A percentile compares a stretch with the other conserved stretches of the same genome.
Evolutionary conservation across 352 stramenopile genomes (phyloP).

Genomic region (Pythium guiyangense): DNA sequence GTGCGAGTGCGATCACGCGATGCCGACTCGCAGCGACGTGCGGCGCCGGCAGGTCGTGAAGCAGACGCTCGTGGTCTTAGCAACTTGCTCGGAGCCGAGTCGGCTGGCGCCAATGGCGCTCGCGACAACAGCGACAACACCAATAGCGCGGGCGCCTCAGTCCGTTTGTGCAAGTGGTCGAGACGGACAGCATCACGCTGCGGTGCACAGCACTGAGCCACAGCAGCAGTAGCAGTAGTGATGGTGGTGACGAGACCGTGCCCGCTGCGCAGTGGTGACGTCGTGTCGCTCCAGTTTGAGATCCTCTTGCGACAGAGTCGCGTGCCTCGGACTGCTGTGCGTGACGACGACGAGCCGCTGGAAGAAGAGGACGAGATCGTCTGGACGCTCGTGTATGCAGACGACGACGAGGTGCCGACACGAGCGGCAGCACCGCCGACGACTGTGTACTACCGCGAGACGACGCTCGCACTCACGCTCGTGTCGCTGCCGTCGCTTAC

Average conservation of each 20-base stretch:
- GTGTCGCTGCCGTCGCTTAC: constrained; percentile 48
- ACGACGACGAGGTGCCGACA: background rate
- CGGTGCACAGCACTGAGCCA: constrained; percentile 7
- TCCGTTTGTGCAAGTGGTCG: constrained; percentile 2
- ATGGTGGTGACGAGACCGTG: constrained; percentile 3
- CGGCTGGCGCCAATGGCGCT: background rate
- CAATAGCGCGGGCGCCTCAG: background rate
- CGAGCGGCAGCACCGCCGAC: constrained; percentile 5
- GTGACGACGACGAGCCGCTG: constrained; percentile 8
- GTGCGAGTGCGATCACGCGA: constrained; percentile 33
- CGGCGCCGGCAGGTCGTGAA: constrained; percentile 22
- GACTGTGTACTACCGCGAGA: constrained; percentile 48
- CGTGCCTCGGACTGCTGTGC: constrained; percentile 1
- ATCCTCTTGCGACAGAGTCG: constrained; percentile 20
- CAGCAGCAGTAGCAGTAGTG: background rate
- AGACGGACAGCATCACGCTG: constrained; percentile 17
- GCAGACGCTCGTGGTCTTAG: constrained; percentile 39
- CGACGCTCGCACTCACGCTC: constrained; percentile 37
- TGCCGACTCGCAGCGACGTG: constrained; percentile 35
- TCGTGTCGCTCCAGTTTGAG: constrained; percentile 33
- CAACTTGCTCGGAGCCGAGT: constrained; percentile 18
- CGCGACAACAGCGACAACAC: background rate
- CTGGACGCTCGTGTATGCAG: constrained; percentile 61
- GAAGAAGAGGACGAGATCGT: constrained; percentile 45
- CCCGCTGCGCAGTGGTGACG: constrained; percentile 28